phyloP scores from a whole-genome alignment of 1,284 basidiomycete species.

The Cerioporus squamosus region DNA sequence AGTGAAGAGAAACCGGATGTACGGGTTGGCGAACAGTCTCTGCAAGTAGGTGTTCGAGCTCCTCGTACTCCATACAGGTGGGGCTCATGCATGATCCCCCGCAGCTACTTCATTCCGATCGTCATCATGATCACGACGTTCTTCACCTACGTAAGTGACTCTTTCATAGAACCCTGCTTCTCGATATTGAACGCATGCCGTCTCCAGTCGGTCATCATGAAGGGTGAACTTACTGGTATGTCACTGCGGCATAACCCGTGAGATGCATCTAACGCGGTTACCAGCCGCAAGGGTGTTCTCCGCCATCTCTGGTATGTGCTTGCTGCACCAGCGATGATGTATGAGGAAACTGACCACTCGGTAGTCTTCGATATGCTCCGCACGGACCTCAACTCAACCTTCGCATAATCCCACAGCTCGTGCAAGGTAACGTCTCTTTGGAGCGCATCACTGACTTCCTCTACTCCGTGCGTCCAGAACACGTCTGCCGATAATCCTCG shows the following conservation, averaged over 20 bases:
- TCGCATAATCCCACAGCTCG: slow-evolving; percentile 36
- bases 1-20: slow-evolving; percentile 39
- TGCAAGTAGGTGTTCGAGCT: slow-evolving; percentile 21
- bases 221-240: slow-evolving; percentile 36
- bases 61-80: too few species aligned
- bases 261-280: too few species aligned
- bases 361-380: slow-evolving; percentile 42
- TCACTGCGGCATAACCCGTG: too few species aligned
- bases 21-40: slow-evolving; percentile 7
- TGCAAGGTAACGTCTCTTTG: slow-evolving; percentile 50
- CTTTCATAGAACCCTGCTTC: background rate
- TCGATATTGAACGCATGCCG: slow-evolving; percentile 31
- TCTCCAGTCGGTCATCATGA: slow-evolving; percentile 42
- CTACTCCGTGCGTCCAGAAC: too few species aligned
- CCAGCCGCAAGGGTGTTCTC: slow-evolving; percentile 46
- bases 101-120: slow-evolving; percentile 67
- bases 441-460: slow-evolving; percentile 53
- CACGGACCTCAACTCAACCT: slow-evolving; percentile 35
- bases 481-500: too few species aligned
- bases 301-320: slow-evolving; percentile 37
- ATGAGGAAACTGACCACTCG: background rate
- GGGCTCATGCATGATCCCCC: too few species aligned
- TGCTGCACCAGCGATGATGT: background rate
- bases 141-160: slow-evolving; percentile 50
- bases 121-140: slow-evolving; percentile 72